These are phyloP conservation scores for Penicillium psychrofluorescens DNA, from an alignment of 495 filamentous ascomycete genomes.

Conservation along the genomic window DNA sequence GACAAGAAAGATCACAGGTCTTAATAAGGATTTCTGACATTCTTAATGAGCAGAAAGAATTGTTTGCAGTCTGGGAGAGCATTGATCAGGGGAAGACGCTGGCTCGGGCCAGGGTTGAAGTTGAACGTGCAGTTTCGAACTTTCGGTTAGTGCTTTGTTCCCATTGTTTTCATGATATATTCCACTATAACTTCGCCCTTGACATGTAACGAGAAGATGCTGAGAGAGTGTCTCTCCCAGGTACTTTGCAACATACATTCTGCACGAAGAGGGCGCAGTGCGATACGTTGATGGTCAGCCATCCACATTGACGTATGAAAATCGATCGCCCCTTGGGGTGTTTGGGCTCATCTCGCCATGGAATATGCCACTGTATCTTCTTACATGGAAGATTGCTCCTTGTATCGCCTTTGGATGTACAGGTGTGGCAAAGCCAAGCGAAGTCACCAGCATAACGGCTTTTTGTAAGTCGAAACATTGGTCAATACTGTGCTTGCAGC, in stretches of 20 bases:
- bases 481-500: not conserved
- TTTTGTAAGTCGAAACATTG: constrained; percentile 4
- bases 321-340: constrained; percentile 12
- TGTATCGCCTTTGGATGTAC: constrained; percentile 39
- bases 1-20: constrained; percentile 6
- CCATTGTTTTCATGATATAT: too few species aligned
- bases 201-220: not conserved
- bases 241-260: constrained; percentile 14
- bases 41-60: constrained; percentile 6
- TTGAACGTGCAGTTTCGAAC: constrained; percentile 13
- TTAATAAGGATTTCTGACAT: constrained; percentile 5
- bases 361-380: constrained; percentile 17
- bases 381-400: constrained; percentile 33
- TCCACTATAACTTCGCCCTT: not conserved
- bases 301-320: constrained; percentile 11
- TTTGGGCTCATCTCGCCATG: constrained; percentile 14
- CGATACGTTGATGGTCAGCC: constrained; percentile 7
- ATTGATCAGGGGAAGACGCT: constrained; percentile 13
- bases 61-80: constrained; percentile 13
- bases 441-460: constrained; percentile 12
- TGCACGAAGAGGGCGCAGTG: constrained; percentile 10
- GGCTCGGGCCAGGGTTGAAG: constrained; percentile 9
- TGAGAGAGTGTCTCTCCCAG: not conserved
- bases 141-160: constrained; percentile 5
- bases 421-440: constrained; percentile 16